These are phyloP conservation scores for Obba rivulosa DNA, from an alignment of 768 basidiomycete genomes.

Conservation along the genomic window DNA sequence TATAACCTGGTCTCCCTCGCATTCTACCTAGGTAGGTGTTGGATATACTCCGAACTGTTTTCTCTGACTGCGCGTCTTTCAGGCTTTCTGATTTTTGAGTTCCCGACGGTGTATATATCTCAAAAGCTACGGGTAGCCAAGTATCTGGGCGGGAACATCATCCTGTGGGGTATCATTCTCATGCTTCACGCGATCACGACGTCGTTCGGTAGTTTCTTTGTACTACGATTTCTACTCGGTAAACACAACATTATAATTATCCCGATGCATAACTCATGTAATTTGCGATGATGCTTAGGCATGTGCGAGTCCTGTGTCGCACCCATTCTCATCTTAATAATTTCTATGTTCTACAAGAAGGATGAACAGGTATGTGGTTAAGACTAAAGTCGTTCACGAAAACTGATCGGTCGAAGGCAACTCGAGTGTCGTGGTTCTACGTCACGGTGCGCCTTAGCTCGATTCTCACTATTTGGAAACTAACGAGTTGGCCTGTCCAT, in stretches of 20 bases:
- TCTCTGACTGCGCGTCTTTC: not conserved
- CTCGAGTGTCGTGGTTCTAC: conserved; percentile 38
- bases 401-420: too few species aligned
- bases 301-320: conserved; percentile 67
- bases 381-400: too few species aligned
- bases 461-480: too few species aligned
- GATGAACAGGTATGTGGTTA: conserved; percentile 43
- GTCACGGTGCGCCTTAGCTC: conserved; percentile 40
- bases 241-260: not conserved
- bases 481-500: too few species aligned
- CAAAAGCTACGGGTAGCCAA: conserved; percentile 57
- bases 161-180: conserved; percentile 53
- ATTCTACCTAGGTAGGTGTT: conserved; percentile 49
- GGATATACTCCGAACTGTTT: not conserved
- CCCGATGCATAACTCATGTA: too few species aligned
- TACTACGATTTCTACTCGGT: conserved; percentile 56
- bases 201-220: conserved; percentile 59
- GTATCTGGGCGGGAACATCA: conserved; percentile 45
- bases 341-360: conserved; percentile 68
- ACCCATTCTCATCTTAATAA: conserved; percentile 55
- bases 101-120: conserved; percentile 60
- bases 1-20: conserved; percentile 62
- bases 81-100: conserved; percentile 59
- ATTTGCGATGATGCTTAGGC: conserved; percentile 27
- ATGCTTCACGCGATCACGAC: conserved; percentile 55